These are phyloP conservation scores for Colletotrichum tropicicola DNA, from an alignment of 2,329 filamentous ascomycete species.

Conservation along the genomic window DNA sequence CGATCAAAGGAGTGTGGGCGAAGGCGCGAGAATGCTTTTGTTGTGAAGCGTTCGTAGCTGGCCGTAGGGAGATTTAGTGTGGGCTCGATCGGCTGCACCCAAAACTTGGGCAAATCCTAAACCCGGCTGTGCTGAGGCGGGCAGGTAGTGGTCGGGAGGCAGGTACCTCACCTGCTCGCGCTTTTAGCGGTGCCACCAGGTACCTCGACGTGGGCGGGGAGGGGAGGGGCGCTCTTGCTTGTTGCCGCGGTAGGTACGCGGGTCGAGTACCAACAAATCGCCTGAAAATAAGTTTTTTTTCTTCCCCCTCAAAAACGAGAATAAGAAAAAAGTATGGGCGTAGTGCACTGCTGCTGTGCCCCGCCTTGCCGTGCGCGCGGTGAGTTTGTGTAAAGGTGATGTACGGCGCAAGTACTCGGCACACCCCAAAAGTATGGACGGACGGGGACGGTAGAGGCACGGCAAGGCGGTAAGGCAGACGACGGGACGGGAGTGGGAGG, in stretches of 20 bases:
- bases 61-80: slow-evolving; percentile 32
- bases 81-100: slow-evolving; percentile 30
- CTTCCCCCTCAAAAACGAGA: not conserved
- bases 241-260: not conserved
- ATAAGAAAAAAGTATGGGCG: not conserved
- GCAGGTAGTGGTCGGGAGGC: not conserved
- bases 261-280: no score
- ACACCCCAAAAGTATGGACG: no score
- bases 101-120: slow-evolving; percentile 22
- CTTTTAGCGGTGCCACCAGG: no score
- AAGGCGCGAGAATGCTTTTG: slow-evolving; percentile 22
- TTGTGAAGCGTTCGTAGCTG: slow-evolving; percentile 27
- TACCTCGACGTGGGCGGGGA: not conserved
- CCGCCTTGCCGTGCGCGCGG: no score
- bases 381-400: no score
- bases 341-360: no score
- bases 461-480: no score
- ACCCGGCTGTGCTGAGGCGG: slow-evolving; percentile 8
- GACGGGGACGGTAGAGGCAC: no score
- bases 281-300: no score
- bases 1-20: slow-evolving; percentile 27
- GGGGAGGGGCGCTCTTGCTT: not conserved
- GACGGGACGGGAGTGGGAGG: no score
- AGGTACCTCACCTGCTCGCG: not conserved
- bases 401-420: no score